Evolutionary conservation across 2,329 filamentous ascomycete genomes (phyloP), one percentile per base, ranked within the genome.

Genomic region (Fusarium sp.): DNA sequence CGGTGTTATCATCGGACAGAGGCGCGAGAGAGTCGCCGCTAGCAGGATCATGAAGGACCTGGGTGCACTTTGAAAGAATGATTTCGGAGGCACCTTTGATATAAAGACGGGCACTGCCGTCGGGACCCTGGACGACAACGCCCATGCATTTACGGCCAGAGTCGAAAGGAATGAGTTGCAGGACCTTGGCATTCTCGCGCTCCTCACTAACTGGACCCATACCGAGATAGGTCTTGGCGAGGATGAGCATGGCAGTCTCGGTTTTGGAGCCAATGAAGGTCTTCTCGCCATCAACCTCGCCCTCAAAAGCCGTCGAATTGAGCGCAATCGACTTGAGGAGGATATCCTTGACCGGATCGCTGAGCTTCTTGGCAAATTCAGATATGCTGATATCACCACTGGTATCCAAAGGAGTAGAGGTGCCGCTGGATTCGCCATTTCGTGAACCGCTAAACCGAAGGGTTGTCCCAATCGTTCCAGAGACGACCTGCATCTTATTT

Each of bases 241-340:
- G 84, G 23, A 86, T 84, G n/a, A 93, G 81, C 53, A 92, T 76
- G 3, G 90, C 89, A 5, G 89, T 89, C 72, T 92, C 90, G 0
- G 90, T 92, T 79, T 92, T 92, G 69, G 88, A 91, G 41, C 90
- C 90, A 64, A 92, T 88, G 57, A 90, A 92, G 2, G 84, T 85
- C 63, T 80, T 80, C 47, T 81, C 75, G 13, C 89, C 88, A 31
- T 90, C 84, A n/a, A 86, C 83, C 17, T 91, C 87, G 39, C 88
- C 88, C 71, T 92, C 89, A 57, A 92, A 92, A 1, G 90, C 90
- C 1, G 90, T 93, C 1, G 89, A 92, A 73, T 89, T 89, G 59
- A 88, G 76, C 13, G 83, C 78, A 61, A 88, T 85, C 3, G 86
- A 88, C 69, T 87, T 81, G 48, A 84, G 71, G 10, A 88, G 74